Percentiles rank a stretch among this genome's conserved stretches.
phyloP scores from a whole-genome alignment of 2,329 filamentous ascomycete species.

The Thielaviopsis populi region DNA sequence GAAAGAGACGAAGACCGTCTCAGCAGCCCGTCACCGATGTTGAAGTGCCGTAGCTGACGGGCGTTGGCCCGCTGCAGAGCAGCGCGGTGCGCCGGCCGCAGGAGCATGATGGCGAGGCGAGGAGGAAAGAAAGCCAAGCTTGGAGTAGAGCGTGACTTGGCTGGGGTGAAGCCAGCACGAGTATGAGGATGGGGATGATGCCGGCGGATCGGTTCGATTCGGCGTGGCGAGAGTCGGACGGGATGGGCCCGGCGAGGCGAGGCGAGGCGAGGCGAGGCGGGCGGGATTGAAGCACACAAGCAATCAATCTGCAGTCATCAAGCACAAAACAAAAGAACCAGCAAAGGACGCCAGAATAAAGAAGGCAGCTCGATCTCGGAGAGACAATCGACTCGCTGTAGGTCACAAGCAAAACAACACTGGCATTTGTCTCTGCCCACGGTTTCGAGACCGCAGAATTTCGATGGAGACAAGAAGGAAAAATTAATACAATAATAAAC shows the following conservation, averaged over 20 bases:
- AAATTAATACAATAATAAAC: neutral
- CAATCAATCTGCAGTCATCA: neutral
- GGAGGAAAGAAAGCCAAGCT: neutral
- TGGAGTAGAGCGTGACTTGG: neutral
- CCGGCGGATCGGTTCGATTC: neutral
- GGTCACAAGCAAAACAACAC: neutral
- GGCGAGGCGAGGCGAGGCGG: neutral
- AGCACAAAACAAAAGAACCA: conserved; percentile 19
- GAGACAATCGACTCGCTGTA: conserved; percentile 4
- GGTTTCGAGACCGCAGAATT: neutral
- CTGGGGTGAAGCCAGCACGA: neutral
- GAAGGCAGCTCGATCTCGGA: conserved; percentile 7
- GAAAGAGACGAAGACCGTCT: conserved; percentile 5
- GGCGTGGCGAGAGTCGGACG: neutral
- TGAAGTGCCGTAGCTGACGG: neutral
- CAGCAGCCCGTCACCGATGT: neutral
- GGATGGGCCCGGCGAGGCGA: neutral
- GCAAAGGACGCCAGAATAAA: conserved; percentile 6
- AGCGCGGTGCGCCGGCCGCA: conserved; percentile 22
- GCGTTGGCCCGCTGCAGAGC: conserved; percentile 16
- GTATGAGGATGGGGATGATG: neutral
- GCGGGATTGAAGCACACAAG: neutral
- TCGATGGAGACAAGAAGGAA: neutral
- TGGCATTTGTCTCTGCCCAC: conserved; percentile 4
- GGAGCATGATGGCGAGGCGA: conserved; percentile 23